phyloP scores from a whole-genome alignment of 2,329 filamentous ascomycete genomes.

The Didymella exigua region DNA sequence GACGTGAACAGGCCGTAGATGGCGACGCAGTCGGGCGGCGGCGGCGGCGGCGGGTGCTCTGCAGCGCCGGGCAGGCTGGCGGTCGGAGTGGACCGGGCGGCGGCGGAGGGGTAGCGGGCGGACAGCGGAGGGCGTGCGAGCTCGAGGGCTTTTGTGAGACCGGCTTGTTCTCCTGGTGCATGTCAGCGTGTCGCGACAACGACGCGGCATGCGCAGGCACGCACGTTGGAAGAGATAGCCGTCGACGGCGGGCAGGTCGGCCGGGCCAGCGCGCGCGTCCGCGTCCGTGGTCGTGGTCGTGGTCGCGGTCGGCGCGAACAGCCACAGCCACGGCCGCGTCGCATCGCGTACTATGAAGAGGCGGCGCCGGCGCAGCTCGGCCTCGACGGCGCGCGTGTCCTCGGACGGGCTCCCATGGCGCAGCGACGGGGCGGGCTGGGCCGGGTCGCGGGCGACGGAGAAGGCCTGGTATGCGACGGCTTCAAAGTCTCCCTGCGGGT shows the following conservation, averaged over 20 bases:
- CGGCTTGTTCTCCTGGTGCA: conserved; percentile 38
- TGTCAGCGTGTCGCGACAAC: conserved; percentile 33
- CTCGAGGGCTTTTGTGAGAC: conserved; percentile 43
- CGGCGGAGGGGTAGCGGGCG: conserved; percentile 26
- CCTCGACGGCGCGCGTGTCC: conserved; percentile 40
- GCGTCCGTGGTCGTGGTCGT: conserved; percentile 33
- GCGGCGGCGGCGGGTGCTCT: conserved; percentile 5
- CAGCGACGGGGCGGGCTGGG: conserved; percentile 16
- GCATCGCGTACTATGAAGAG: conserved; percentile 42
- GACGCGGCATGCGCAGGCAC: conserved; percentile 1
- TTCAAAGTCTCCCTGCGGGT: conserved; percentile 43
- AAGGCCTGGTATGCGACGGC: conserved; percentile 47
- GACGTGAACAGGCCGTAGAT: conserved; percentile 49
- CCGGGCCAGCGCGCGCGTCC: conserved; percentile 25
- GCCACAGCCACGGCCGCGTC: conserved; percentile 42
- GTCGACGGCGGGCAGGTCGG: conserved; percentile 34
- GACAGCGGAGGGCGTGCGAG: conserved; percentile 40
- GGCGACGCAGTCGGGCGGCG: conserved; percentile 38
- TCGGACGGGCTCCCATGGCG: conserved; percentile 31
- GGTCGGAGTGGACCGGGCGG: conserved; percentile 28
- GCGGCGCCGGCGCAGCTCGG: conserved; percentile 33
- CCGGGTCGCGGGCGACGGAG: conserved; percentile 34
- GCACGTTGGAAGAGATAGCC: conserved; percentile 42
- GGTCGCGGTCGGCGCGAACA: conserved; percentile 37
- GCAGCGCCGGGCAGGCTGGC: conserved; percentile 4